Evolutionary conservation across 1,284 basidiomycete species (phyloP), one percentile per base, ranked within the genome.

Genomic region (Pholiota adiposa): DNA sequence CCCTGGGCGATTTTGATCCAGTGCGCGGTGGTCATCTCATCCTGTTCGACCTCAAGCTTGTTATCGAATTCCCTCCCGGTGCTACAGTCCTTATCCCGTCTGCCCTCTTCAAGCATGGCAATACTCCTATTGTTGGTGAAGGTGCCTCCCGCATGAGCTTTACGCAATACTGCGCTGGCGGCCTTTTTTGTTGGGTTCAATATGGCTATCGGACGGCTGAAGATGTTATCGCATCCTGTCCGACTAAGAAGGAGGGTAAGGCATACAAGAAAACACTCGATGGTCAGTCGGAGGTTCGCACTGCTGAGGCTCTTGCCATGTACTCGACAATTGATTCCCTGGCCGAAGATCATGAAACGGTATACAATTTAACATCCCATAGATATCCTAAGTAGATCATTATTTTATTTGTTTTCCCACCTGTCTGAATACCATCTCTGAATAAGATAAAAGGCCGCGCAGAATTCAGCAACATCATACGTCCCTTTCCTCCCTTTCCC

Each of bases 51-150:
- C 27, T 51, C 9, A 14, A 36, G 4, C 36, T 60, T 2, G 58
- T 60, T 29, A 58, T 58, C 31, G 27, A 52, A 16, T 58, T 58
- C 40, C 56, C 56, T 25, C 38, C 52, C 7, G 58, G 46, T 2
- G 48, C 58, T 14, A 54, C 53, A 0, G 50, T 60, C 18, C 49
- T 60, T 1, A 16, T 60, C 2, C 58, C 58, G 4, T 60, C 58
- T 9, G 52, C 52, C 5, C 29, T 43, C 25, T 25, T 60, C 36
- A 11, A 51, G 55, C 44, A 38, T 44, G 18, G 31, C 44, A 4
- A 40, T 12, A 38, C 36, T 4, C 36, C 36, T 38, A 38, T 38
- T n/a, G 16, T 60, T 7, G 8, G 12, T 8, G 29, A 33, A 3
- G 8, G 38, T 16, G 58, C 54, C 16, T 25, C 12, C 1, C 21